Evolutionary conservation across 371 early-diverging fungal genomes (phyloP), one percentile per base, ranked within the genome.

Genomic region (Hamiltosporidium tvaerminnensis): DNA sequence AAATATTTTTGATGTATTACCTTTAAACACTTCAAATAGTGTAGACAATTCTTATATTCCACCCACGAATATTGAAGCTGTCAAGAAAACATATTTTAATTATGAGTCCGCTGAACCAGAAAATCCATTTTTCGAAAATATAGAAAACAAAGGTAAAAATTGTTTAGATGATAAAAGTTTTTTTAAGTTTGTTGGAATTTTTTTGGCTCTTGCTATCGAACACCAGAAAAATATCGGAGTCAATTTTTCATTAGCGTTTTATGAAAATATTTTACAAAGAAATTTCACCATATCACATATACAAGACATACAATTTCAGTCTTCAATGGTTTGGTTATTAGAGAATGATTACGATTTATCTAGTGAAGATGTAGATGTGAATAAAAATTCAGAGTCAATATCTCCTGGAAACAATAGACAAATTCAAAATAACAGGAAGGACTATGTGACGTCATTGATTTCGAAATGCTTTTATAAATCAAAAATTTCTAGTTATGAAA

Each of bases 241-340:
- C 2, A n/a, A 35, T n/a, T 67, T 66, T 60, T 37, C 58, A 9
- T 35, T 64, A 36, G 1, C 49, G 16, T 71, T 71, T 59, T 71
- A 65, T 53, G 71, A 71, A 50, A 64, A 63, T 62, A 33, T 71
- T 12, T 35, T 67, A n/a, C n/a, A 44, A 14, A 56, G 52, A 54
- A 64, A 57, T n/a, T 67, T 44, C 41, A 52, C 52, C 1, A 2
- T 64, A 1, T 37, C 41, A 38, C 9, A 62, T 3, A 59, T 71
- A 14, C 67, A 67, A 57, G 67, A 71, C 56, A 47, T 44, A 10
- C 35, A 59, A 48, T 41, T 53, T 5, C 62, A 64, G 50, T 41
- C 30, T 23, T 12, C 30, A 44, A 9, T 71, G 16, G 4, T 49
- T 49, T 41, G 34, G 47, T 32, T 58, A 32, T 32, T 53, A 2